Conservation (phyloP, 2,329 filamentous ascomycete species). For the Torrubiella hemipterigena region DNA sequence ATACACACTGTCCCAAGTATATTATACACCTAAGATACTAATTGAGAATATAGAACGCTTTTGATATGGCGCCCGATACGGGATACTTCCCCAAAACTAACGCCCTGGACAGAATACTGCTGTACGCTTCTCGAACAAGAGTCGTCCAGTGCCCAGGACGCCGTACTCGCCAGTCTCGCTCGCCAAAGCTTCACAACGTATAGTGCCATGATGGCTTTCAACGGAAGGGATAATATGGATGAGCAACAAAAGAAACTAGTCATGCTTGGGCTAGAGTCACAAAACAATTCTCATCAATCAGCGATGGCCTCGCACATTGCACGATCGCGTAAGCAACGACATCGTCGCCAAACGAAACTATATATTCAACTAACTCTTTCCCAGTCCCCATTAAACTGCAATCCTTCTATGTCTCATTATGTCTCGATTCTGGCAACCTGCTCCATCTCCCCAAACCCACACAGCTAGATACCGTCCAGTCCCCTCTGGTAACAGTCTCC, state of each 20-base stretch:
- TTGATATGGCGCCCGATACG: conserved; percentile 24
- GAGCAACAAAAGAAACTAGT: conserved; percentile 31
- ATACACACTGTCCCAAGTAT: background rate
- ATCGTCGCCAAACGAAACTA: too few relatives aligned
- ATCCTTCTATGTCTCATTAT: conserved; percentile 15
- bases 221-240: conserved; percentile 14
- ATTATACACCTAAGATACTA: conserved; percentile 9
- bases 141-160: conserved; percentile 30
- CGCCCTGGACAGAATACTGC: conserved; percentile 30
- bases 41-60: conserved; percentile 25
- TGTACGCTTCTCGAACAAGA: conserved; percentile 28
- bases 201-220: conserved; percentile 21
- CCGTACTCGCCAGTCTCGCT: conserved; percentile 28
- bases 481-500: conserved; percentile 1
- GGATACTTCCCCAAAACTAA: conserved; percentile 20
- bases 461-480: background rate
- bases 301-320: conserved; percentile 22
- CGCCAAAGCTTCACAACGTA: conserved; percentile 27
- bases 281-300: conserved; percentile 28
- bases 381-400: conserved; percentile 17
- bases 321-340: conserved; percentile 11
- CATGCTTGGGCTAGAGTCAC: conserved; percentile 33
- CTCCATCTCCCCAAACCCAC: background rate
- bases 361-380: conserved; percentile 5
- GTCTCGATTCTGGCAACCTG: background rate